Percentiles rank a stretch among this genome's conserved stretches.
Evolutionary conservation across 192 early-diverging fungal genomes (phyloP).

Genomic region (Haplosporangium gracile): DNA sequence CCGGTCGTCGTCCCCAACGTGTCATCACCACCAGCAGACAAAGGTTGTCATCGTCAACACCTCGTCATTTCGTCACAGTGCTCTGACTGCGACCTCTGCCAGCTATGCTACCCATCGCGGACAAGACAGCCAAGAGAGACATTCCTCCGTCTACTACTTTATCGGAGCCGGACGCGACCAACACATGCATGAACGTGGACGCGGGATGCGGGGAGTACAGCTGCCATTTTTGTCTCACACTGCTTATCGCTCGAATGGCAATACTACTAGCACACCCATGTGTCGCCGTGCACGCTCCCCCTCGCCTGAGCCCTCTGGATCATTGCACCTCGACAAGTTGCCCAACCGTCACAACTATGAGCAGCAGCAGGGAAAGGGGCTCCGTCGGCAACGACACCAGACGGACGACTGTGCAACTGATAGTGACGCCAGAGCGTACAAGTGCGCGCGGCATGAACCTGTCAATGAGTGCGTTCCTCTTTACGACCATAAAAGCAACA

Average conservation of each 20-base stretch:
- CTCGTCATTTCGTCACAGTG: neutral
- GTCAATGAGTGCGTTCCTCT: too few relatives aligned
- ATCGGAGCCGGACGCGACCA: slow-evolving; percentile 8
- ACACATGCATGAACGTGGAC: slow-evolving; percentile 27
- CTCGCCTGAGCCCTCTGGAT: slow-evolving; percentile 30
- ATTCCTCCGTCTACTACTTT: slow-evolving; percentile 15
- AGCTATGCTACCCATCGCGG: slow-evolving; percentile 15
- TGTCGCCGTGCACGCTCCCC: slow-evolving; percentile 21
- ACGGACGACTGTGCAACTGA: too few relatives aligned
- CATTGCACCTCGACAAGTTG: slow-evolving; percentile 23
- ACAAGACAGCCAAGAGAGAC: neutral
- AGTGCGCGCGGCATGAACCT: too few relatives aligned
- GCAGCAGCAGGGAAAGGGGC: neutral
- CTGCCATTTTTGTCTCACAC: neutral
- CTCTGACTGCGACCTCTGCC: neutral
- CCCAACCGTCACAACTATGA: slow-evolving; percentile 32
- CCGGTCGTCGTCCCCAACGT: slow-evolving; percentile 25
- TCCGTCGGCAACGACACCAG: too few relatives aligned
- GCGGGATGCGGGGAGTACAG: neutral
- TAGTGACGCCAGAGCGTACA: too few relatives aligned
- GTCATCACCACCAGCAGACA: slow-evolving; percentile 9
- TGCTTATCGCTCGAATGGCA: neutral
- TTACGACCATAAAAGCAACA: too few relatives aligned
- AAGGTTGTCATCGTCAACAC: neutral
- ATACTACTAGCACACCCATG: neutral